Conservation (phyloP, 1,284 basidiomycete genomes). For the Ceratobasidium sp. region DNA sequence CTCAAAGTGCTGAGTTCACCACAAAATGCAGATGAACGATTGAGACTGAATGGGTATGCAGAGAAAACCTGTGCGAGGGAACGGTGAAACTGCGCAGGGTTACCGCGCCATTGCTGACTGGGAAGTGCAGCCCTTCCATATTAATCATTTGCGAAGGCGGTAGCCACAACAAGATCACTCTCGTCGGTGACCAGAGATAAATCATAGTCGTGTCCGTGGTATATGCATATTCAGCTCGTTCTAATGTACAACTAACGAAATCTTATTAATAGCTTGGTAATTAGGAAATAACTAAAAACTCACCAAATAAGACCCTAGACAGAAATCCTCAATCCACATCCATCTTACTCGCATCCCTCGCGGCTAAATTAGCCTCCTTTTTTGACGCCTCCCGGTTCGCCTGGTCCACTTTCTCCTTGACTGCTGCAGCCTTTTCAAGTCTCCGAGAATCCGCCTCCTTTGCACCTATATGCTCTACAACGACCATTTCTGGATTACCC, state of each 20-base stretch:
- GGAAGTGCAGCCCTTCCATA: no score
- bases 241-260: not conserved
- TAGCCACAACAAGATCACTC: no score
- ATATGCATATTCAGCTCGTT: not conserved
- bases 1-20: no score
- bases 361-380: constrained; percentile 17
- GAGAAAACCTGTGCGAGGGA: no score
- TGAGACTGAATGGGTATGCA: no score
- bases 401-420: constrained; percentile 40
- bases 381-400: constrained; percentile 37
- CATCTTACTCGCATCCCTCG: constrained; percentile 43
- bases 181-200: not conserved
- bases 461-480: constrained; percentile 61
- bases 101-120: no score
- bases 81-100: no score
- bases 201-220: not conserved
- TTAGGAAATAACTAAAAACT: no score
- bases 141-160: no score
- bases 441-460: constrained; percentile 44
- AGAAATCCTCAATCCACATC: constrained; percentile 20
- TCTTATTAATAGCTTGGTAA: not conserved
- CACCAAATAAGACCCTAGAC: not conserved
- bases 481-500: constrained; percentile 53
- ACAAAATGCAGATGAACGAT: no score
- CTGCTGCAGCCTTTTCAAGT: constrained; percentile 40